phyloP scores from a whole-genome alignment of 345 rosid species.

The Hevea brasiliensis region DNA sequence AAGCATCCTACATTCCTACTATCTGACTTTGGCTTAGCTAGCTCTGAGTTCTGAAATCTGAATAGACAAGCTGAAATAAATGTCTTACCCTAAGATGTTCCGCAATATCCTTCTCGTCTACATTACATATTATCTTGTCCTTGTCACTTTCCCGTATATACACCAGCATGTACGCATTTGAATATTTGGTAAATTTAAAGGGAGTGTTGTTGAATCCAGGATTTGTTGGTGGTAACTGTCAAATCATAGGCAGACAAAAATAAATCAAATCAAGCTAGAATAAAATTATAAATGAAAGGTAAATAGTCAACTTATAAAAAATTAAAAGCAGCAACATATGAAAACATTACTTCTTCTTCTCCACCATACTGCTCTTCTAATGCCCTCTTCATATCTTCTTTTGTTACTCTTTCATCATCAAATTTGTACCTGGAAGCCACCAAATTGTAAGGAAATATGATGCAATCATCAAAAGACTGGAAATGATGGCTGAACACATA shows the following conservation, averaged over 20 bases:
- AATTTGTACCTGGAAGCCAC: constrained; percentile 71
- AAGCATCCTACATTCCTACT: too few relatives aligned
- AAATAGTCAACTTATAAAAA: too few relatives aligned
- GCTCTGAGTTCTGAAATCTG: too few relatives aligned
- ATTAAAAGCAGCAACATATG: background rate
- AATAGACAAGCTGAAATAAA: too few relatives aligned
- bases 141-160: constrained; percentile 96
- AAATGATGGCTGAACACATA: too few relatives aligned
- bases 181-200: constrained; percentile 84
- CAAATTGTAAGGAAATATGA: background rate
- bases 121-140: constrained; percentile 92
- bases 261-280: background rate
- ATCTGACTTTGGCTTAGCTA: too few relatives aligned
- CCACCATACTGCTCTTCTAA: constrained; percentile 99
- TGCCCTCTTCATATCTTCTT: constrained; percentile 89
- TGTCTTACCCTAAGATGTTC: constrained; percentile 84
- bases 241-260: constrained; percentile 7
- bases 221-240: constrained; percentile 82
- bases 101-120: constrained; percentile 97
- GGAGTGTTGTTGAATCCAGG: constrained; percentile 95
- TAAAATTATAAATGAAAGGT: too few relatives aligned
- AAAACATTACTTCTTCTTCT: constrained; percentile 76
- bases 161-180: constrained; percentile 99
- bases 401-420: constrained; percentile 96
- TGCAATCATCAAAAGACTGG: too few relatives aligned